Percentiles rank a stretch among this genome's conserved stretches.
Evolutionary conservation across 73 alveolate genomes (phyloP).

Genomic region (Paramecium caudatum): DNA sequence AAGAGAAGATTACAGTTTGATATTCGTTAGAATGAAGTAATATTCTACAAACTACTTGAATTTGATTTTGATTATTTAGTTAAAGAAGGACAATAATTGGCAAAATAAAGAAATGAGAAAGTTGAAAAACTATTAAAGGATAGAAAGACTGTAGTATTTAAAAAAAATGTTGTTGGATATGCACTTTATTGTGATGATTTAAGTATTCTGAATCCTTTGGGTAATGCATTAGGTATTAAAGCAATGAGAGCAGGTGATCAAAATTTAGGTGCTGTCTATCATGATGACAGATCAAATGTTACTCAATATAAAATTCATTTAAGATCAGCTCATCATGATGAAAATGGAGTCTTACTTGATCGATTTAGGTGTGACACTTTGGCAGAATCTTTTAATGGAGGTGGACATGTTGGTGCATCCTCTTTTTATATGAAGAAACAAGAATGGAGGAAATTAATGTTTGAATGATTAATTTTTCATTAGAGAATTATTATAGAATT

Average conservation of each 20-base stretch:
- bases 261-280: conserved; percentile 62
- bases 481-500: no score
- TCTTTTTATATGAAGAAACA: conserved; percentile 28
- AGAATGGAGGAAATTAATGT: conserved; percentile 53
- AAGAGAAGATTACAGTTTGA: neutral
- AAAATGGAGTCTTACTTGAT: neutral
- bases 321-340: conserved; percentile 65
- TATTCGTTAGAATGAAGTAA: conserved; percentile 4
- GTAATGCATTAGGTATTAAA: neutral
- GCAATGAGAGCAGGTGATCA: conserved; percentile 59
- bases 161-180: conserved; percentile 45
- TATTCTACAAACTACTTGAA: conserved; percentile 18
- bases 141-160: conserved; percentile 27
- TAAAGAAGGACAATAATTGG: conserved; percentile 17
- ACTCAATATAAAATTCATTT: conserved; percentile 44
- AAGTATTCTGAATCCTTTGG: conserved; percentile 60
- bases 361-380: conserved; percentile 49
- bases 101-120: conserved; percentile 8
- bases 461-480: conserved; percentile 8
- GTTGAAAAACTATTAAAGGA: conserved; percentile 31
- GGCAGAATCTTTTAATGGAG: conserved; percentile 58
- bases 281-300: neutral
- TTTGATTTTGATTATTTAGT: conserved; percentile 4
- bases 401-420: conserved; percentile 66
- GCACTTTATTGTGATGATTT: conserved; percentile 57